These are phyloP conservation scores for Takashimella koratensis DNA, from an alignment of 1,284 basidiomycete species.

Conservation along the genomic window DNA sequence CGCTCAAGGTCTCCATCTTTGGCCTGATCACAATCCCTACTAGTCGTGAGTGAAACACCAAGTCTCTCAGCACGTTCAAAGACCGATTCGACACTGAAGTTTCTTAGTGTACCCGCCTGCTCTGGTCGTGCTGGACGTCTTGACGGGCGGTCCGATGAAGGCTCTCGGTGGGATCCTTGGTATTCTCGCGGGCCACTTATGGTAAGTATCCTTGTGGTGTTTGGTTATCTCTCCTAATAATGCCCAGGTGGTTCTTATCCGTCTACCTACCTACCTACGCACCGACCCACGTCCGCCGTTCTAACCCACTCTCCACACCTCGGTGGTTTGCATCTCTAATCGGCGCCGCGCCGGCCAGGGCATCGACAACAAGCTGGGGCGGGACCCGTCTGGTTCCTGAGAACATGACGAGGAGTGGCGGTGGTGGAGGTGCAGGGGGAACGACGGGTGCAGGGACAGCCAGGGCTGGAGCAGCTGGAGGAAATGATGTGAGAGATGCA, in stretches of 20 bases:
- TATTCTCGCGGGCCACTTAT: slow-evolving; percentile 42
- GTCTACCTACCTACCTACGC: slow-evolving; percentile 43
- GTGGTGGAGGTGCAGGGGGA: not conserved
- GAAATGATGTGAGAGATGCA: slow-evolving; percentile 15
- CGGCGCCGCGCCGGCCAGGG: not conserved
- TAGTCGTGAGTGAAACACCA: slow-evolving; percentile 37
- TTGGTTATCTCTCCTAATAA: no score
- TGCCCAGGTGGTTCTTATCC: slow-evolving; percentile 49
- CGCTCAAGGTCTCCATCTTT: slow-evolving; percentile 43
- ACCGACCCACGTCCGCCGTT: slow-evolving; percentile 30
- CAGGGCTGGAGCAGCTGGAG: slow-evolving; percentile 4
- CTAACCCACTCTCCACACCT: slow-evolving; percentile 37
- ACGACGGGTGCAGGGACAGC: slow-evolving; percentile 1
- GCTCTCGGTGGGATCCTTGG: slow-evolving; percentile 39
- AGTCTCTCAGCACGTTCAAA: no score
- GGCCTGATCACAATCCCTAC: slow-evolving; percentile 45
- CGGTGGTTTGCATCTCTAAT: slow-evolving; percentile 29
- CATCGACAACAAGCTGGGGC: slow-evolving; percentile 8
- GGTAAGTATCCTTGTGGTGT: slow-evolving; percentile 23
- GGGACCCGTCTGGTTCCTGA: slow-evolving; percentile 10
- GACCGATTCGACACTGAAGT: no score
- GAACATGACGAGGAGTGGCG: not conserved
- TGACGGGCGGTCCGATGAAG: slow-evolving; percentile 35
- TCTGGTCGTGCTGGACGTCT: slow-evolving; percentile 37
- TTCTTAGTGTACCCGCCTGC: slow-evolving; percentile 42